Percentiles rank a stretch among this genome's conserved stretches.
Evolutionary conservation across 331 rosid genomes (phyloP).

Genomic region (Ulmus americana): DNA sequence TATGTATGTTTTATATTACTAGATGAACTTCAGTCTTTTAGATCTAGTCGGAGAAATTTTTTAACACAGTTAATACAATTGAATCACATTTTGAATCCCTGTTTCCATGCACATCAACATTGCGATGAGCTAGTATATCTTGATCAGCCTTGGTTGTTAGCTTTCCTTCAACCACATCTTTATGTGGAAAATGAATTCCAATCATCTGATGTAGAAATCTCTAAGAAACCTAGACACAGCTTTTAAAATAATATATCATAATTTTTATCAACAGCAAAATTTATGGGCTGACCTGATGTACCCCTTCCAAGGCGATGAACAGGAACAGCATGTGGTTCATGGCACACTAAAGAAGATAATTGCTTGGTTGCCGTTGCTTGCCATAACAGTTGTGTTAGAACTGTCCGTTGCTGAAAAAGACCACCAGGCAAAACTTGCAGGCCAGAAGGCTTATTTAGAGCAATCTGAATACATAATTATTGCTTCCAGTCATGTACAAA

Average conservation of each 20-base stretch:
- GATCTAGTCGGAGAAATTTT: background rate
- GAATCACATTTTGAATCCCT: background rate
- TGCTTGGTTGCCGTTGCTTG: conserved; percentile 41
- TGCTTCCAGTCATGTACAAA: conserved; percentile 13
- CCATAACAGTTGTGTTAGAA: conserved; percentile 76
- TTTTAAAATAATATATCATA: background rate
- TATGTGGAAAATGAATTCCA: background rate
- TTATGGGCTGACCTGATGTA: conserved; percentile 67
- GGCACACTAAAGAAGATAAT: conserved; percentile 26
- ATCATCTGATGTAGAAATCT: conserved; percentile 6
- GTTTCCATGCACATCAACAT: background rate
- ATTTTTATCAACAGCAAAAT: conserved; percentile 6
- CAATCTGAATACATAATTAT: conserved; percentile 49
- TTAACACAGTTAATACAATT: background rate
- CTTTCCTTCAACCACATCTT: conserved; percentile 7
- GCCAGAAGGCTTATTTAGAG: conserved; percentile 79
- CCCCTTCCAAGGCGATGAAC: conserved; percentile 97
- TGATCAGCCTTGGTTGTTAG: background rate
- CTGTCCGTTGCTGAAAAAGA: conserved; percentile 89
- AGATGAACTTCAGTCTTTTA: background rate
- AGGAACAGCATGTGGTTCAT: conserved; percentile 55
- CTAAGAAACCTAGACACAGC: conserved; percentile 13
- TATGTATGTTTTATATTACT: background rate
- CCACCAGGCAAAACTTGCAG: conserved; percentile 96
- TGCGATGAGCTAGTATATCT: background rate